A percentile compares a stretch with the other conserved stretches of the same genome.
phyloP scores from a whole-genome alignment of 768 basidiomycete species.

The Cyathus striatus region DNA sequence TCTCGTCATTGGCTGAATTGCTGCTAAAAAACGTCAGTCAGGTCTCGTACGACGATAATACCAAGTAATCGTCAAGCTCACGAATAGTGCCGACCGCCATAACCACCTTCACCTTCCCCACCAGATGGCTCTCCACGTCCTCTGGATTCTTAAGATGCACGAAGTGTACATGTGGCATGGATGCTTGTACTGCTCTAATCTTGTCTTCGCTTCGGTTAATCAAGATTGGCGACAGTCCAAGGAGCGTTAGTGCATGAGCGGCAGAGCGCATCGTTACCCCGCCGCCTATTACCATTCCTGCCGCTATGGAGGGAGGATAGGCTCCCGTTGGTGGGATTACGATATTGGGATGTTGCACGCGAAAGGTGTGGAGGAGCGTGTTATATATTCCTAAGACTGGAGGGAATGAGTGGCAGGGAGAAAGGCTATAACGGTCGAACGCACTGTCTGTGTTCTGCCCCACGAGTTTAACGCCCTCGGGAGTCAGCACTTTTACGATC shows the following conservation, averaged over 20 bases:
- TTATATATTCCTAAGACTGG: slow-evolving; percentile 26
- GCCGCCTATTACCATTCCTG: slow-evolving; percentile 31
- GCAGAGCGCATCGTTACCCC: slow-evolving; percentile 33
- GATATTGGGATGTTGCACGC: slow-evolving; percentile 15
- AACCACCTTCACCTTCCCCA: slow-evolving; percentile 16
- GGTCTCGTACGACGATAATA: background rate
- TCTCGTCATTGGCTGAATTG: slow-evolving; percentile 19
- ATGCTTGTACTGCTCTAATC: slow-evolving; percentile 19
- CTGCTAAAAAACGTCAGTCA: slow-evolving; percentile 6
- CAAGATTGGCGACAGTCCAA: slow-evolving; percentile 51
- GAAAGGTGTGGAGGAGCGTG: slow-evolving; percentile 20
- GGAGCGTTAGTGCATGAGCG: slow-evolving; percentile 35
- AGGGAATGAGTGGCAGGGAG: background rate
- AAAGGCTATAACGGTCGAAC: slow-evolving; percentile 1
- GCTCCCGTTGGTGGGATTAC: slow-evolving; percentile 6
- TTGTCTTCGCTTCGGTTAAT: slow-evolving; percentile 25
- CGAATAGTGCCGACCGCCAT: slow-evolving; percentile 32
- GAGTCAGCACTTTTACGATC: slow-evolving; percentile 24
- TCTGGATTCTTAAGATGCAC: slow-evolving; percentile 23
- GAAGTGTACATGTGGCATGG: slow-evolving; percentile 17
- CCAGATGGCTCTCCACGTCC: slow-evolving; percentile 23
- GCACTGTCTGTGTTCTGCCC: slow-evolving; percentile 31
- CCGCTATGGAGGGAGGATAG: slow-evolving; percentile 7
- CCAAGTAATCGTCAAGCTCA: slow-evolving; percentile 7
- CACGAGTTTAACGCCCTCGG: slow-evolving; percentile 20